Percentiles rank a stretch among this genome's conserved stretches.
These are phyloP conservation scores for Paraconiothyrium brasiliense DNA, from an alignment of 2,329 filamentous ascomycete genomes.

Conservation along the genomic window DNA sequence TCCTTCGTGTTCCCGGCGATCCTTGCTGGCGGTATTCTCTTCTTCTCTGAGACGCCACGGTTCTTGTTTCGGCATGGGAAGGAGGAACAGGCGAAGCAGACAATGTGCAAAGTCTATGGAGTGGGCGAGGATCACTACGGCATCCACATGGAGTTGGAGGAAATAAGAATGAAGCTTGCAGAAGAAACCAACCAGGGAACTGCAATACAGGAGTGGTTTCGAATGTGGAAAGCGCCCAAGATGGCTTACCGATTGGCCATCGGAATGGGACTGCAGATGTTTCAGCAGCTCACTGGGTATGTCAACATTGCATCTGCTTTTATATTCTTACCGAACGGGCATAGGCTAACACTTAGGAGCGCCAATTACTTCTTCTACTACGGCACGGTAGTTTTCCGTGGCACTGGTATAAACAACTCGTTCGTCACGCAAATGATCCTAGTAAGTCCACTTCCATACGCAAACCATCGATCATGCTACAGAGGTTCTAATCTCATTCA, in stretches of 20 bases:
- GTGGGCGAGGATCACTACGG: constrained; percentile 63
- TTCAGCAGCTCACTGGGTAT: constrained; percentile 71
- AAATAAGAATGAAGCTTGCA: constrained; percentile 64
- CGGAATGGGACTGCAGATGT: constrained; percentile 69
- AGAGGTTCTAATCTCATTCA: constrained; percentile 16
- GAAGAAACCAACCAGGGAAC: constrained; percentile 53
- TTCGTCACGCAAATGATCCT: constrained; percentile 59
- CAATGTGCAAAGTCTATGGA: constrained; percentile 63
- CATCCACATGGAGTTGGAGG: constrained; percentile 61
- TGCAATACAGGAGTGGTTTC: constrained; percentile 62
- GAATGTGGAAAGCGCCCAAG: constrained; percentile 70
- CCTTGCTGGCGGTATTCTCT: constrained; percentile 61
- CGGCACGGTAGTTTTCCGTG: constrained; percentile 54
- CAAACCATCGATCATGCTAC: background rate
- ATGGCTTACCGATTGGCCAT: constrained; percentile 71
- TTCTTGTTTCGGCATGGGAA: constrained; percentile 64
- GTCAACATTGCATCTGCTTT: background rate
- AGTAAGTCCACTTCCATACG: constrained; percentile 23
- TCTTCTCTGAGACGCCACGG: constrained; percentile 65
- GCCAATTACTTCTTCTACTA: constrained; percentile 72
- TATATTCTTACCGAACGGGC: background rate
- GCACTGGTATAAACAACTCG: constrained; percentile 52
- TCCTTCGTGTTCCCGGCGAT: constrained; percentile 64
- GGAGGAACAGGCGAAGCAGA: constrained; percentile 59
- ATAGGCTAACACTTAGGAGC: constrained; percentile 19